Percentiles rank a stretch among this genome's conserved stretches.
Conservation (phyloP, 2,329 filamentous ascomycete genomes). For the Magnaporthiopsis poae region DNA sequence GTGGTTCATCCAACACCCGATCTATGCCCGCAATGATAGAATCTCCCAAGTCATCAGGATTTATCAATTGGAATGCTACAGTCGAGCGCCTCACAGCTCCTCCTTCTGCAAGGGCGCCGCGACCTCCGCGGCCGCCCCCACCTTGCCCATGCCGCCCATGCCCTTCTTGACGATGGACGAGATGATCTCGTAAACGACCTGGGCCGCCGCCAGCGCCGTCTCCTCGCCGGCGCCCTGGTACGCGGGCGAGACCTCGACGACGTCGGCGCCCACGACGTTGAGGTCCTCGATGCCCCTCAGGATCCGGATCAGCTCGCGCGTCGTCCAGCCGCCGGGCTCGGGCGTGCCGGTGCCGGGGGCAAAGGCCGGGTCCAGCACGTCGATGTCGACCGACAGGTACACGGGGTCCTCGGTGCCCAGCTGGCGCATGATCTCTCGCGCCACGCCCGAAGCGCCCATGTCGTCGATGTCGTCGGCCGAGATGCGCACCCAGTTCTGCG, state of each 20-base stretch:
- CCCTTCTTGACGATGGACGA: conserved; percentile 54
- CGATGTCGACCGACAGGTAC: conserved; percentile 26
- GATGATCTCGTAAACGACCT: conserved; percentile 78
- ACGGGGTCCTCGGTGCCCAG: conserved; percentile 66
- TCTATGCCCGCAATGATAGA: too few species aligned
- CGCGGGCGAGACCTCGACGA: conserved; percentile 79
- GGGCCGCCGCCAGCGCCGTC: conserved; percentile 72
- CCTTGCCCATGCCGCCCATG: conserved; percentile 27
- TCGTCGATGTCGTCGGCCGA: conserved; percentile 83
- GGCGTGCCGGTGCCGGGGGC: conserved; percentile 62
- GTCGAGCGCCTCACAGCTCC: conserved; percentile 23
- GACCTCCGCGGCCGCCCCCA: conserved; percentile 10
- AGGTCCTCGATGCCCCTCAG: conserved; percentile 70
- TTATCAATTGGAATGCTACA: too few species aligned
- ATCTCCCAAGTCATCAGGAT: too few species aligned
- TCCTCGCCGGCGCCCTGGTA: conserved; percentile 74
- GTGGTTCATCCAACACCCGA: too few species aligned
- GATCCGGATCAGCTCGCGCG: conserved; percentile 74
- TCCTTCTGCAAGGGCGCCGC: conserved; percentile 21
- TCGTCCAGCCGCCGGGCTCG: conserved; percentile 86
- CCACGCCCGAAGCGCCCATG: conserved; percentile 60
- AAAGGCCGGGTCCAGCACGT: conserved; percentile 28
- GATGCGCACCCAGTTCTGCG: conserved; percentile 71
- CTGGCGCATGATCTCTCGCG: conserved; percentile 58
- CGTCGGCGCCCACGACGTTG: conserved; percentile 80